Evolutionary conservation across 805 yeast genomes (phyloP), one percentile per base, ranked within the genome.

Genomic region (Nakazawaea ernobii): DNA sequence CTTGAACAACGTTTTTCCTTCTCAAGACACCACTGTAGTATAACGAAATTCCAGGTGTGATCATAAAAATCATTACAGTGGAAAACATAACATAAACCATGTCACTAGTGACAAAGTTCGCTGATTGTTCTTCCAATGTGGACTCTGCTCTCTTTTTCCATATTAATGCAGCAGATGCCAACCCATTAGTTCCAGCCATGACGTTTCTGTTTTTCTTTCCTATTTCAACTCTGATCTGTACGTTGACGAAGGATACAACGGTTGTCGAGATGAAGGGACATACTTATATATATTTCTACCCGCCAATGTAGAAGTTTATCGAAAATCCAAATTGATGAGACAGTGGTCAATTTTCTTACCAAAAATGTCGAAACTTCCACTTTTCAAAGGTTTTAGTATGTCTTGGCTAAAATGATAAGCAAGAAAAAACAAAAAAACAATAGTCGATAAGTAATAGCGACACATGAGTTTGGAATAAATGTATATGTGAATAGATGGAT

Each of bases 41-140:
- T 45, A 73, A 54, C 32, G 73, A 75, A 55, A 73, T 71, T 14
- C 63, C 71, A 3, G 78, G 77, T 1, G 77, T 73, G 54, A 73
- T 65, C 45, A 73, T 62, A 57, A 70, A 71, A 15, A 79, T 79
- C 8, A 71, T 69, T 14, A 77, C 71, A 0, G 82, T 61, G 52
- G 74, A 71, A 49, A 72, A 65, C 61, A 73, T 53, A 9, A 75
- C 68, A 48, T 73, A 76, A 7, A 69, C 79, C 77, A 76, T 74
- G 54, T 76, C 80, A 8, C 72, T 68, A 1, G 72, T 55, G 33
- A 53, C 62, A 13, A 67, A 64, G 4, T 70, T 61, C 9, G 69
- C 60, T 1, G 70, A 63, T 44, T 71, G 74, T 17, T 68, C 71
- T 4, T 57, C 59, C 33, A 63, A 29, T 6, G 42, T 29, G 8